Evolutionary conservation across 2,329 filamentous ascomycete genomes (phyloP), one percentile per base, ranked within the genome.

Genomic region (Beauveria varroae): DNA sequence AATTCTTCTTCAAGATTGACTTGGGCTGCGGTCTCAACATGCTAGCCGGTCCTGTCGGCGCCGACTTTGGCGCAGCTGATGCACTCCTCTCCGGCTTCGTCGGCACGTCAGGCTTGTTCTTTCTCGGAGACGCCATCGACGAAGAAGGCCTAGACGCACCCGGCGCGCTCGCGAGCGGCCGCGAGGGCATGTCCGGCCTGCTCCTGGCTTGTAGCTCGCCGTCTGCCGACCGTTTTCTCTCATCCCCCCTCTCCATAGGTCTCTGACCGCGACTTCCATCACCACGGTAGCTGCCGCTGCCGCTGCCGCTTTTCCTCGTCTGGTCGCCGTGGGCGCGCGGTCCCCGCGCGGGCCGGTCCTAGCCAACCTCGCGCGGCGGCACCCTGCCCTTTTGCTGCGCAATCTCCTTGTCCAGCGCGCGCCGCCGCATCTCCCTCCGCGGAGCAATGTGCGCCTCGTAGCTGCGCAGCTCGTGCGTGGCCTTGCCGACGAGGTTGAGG

Each of bases 401-500:
- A 14, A 12, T 53, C 50, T 57, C 53, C 16, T 24, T 18, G 37
- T 62, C 54, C 20, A 74, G 65, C 24, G 67, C 65, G 5, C 62
- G 59, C 53, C 71, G 65, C 44, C 69, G 64, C 5, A 24, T 4
- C 3, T 22, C 57, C 12, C 65, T 66, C 37, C 34, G 24, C 37
- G 30, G 20, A 18, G 51, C 40, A 7, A 69, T 51, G 24, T 71
- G 65, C 1, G n/a, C 54, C 28, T 74, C 69, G 52, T 70, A 73
- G 12, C 49, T 53, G 6, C 60, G 62, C 3, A 72, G 53, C 7
- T 68, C 64, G 0, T n/a, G 16, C 7, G 68, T 62, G 2, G 68
- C 68, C 8, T 47, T 26, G 0, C 63, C 57, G 1, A 69, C 64
- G 28, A 65, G 58, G 8, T 56, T 43, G 66, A 73, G 64, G 40